Evolutionary conservation across 495 filamentous ascomycete genomes (phyloP).

Genomic region (Pseudevernia furfuracea): DNA sequence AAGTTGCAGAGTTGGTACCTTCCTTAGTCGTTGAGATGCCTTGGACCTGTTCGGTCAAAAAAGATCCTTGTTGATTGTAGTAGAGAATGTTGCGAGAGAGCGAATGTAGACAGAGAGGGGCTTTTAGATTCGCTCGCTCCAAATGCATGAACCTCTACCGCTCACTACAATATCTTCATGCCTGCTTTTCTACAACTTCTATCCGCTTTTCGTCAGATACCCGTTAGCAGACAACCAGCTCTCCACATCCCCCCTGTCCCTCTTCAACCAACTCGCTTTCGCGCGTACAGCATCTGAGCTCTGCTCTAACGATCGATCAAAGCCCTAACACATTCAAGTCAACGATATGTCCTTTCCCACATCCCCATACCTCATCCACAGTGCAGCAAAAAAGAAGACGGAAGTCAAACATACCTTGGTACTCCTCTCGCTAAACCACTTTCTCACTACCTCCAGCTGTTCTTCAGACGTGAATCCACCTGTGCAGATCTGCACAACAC

Average conservation of each 20-base stretch:
- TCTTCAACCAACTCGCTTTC: conserved; percentile 54
- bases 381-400: not conserved
- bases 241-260: conserved; percentile 54
- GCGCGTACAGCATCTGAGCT: conserved; percentile 52
- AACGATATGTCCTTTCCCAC: not conserved
- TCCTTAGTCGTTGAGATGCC: too few relatives aligned
- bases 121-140: too few relatives aligned
- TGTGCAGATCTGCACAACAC: conserved; percentile 75
- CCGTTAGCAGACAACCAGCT: conserved; percentile 52
- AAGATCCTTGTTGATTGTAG: too few relatives aligned
- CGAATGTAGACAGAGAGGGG: too few relatives aligned
- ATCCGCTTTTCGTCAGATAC: conserved; percentile 33
- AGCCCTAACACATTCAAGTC: conserved; percentile 36
- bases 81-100: too few relatives aligned
- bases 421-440: conserved; percentile 72
- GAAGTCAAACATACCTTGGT: conserved; percentile 52
- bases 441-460: conserved; percentile 65
- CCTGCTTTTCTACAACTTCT: conserved; percentile 22
- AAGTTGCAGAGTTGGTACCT: too few relatives aligned
- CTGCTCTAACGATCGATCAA: conserved; percentile 54
- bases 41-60: too few relatives aligned
- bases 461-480: conserved; percentile 69
- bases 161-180: not conserved
- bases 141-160: not conserved
- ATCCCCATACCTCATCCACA: not conserved